Evolutionary conservation across 352 stramenopile species (phyloP).

Genomic region (Hyaloperonospora brassicae): DNA sequence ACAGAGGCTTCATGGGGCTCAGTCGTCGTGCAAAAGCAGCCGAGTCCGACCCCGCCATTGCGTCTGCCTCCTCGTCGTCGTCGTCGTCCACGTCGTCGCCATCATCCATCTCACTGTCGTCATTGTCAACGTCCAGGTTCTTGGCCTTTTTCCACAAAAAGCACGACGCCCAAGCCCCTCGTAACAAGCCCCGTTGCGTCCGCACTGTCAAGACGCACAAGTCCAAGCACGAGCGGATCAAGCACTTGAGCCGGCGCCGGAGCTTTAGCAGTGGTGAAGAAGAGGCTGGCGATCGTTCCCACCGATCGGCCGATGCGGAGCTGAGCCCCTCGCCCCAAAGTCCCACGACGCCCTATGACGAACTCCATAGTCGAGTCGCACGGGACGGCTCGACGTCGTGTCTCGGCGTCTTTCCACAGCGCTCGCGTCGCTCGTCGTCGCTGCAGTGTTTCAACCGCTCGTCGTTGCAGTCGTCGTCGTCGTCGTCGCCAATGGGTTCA

Average conservation of each 20-base stretch:
- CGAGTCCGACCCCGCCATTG: constrained; percentile 5
- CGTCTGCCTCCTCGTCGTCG: not conserved
- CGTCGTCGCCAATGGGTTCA: constrained; percentile 14
- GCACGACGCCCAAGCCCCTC: constrained; percentile 2
- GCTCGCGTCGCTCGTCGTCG: constrained; percentile 27
- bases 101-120: constrained; percentile 4
- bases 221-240: constrained; percentile 3
- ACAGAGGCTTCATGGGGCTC: constrained; percentile 19
- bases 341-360: not conserved
- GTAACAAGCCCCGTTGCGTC: constrained; percentile 3
- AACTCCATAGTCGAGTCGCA: constrained; percentile 28
- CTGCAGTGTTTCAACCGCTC: constrained; percentile 22
- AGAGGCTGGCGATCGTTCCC: constrained; percentile 3
- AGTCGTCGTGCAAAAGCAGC: constrained; percentile 20
- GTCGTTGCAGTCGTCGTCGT: constrained; percentile 21
- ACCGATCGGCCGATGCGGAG: not conserved
- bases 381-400: constrained; percentile 13
- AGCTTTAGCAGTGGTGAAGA: constrained; percentile 22
- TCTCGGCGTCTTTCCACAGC: constrained; percentile 25
- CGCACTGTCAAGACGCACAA: constrained; percentile 7
- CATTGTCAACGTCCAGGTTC: constrained; percentile 14
- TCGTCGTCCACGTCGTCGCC: constrained; percentile 3
- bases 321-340: constrained; percentile 26
- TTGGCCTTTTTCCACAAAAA: constrained; percentile 31
- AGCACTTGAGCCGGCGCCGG: constrained; percentile 10